Conservation (phyloP, 352 stramenopile species). For the Phytophthora rubi region DNA sequence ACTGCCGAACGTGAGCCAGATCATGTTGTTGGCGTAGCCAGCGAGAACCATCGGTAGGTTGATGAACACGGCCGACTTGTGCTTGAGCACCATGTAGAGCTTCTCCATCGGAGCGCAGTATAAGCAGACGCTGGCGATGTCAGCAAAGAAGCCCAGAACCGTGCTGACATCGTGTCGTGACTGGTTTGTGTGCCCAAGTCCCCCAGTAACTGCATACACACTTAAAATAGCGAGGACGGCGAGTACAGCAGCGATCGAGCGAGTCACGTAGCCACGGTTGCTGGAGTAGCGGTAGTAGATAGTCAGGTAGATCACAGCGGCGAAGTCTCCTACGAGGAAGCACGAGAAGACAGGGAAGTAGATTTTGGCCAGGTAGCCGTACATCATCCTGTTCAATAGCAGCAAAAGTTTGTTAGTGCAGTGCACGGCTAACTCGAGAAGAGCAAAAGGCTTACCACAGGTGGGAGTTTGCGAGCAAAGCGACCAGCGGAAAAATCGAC, state of each 20-base stretch:
- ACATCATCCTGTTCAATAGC: conserved; percentile 31
- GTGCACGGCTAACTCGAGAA: not conserved
- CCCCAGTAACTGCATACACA: conserved; percentile 42
- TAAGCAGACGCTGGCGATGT: conserved; percentile 37
- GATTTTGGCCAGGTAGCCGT: conserved; percentile 37
- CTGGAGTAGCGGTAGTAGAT: conserved; percentile 37
- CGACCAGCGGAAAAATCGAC: conserved; percentile 57
- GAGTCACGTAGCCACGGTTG: conserved; percentile 25
- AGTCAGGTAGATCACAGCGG: conserved; percentile 24
- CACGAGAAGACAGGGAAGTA: conserved; percentile 41
- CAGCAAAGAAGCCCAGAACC: conserved; percentile 37
- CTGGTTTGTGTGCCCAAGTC: conserved; percentile 31
- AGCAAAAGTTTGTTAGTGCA: not conserved
- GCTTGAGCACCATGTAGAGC: conserved; percentile 39
- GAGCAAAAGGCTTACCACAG: conserved; percentile 28
- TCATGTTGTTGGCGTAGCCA: conserved; percentile 40
- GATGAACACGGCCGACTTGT: conserved; percentile 47
- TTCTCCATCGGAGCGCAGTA: conserved; percentile 49
- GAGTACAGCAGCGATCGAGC: conserved; percentile 8
- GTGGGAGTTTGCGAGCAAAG: conserved; percentile 51
- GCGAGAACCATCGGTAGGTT: conserved; percentile 44
- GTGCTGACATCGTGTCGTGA: conserved; percentile 27
- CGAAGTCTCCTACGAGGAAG: conserved; percentile 29
- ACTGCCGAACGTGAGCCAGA: conserved; percentile 45
- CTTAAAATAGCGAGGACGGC: conserved; percentile 31